These are phyloP conservation scores for Nemania sp. DNA, from an alignment of 2,329 filamentous ascomycete species.

Conservation along the genomic window DNA sequence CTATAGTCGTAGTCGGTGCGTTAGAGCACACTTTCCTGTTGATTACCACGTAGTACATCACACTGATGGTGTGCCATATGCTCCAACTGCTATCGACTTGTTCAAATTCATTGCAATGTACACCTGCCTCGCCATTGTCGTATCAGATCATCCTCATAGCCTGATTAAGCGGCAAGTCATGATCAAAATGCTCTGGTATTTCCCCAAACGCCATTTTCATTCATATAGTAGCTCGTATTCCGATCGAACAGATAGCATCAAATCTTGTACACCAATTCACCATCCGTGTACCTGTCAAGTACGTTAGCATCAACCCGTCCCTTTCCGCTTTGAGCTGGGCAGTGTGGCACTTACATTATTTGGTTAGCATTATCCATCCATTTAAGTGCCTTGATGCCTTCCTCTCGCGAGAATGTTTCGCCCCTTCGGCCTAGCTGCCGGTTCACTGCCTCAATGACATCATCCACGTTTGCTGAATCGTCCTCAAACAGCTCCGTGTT, in stretches of 20 bases:
- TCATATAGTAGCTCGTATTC: constrained; percentile 6
- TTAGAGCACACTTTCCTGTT: background rate
- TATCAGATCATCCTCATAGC: background rate
- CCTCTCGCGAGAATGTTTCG: constrained; percentile 68
- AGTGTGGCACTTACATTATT: constrained; percentile 76
- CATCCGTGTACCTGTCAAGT: constrained; percentile 40
- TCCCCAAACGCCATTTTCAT: constrained; percentile 22
- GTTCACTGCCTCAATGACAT: constrained; percentile 81
- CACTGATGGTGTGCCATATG: background rate
- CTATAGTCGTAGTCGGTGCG: background rate
- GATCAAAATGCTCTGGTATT: background rate
- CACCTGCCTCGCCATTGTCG: background rate
- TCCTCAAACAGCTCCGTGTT: constrained; percentile 83
- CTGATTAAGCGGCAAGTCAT: constrained; percentile 6
- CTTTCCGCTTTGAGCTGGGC: background rate
- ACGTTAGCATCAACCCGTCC: constrained; percentile 27
- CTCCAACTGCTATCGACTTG: background rate
- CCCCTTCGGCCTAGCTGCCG: constrained; percentile 60
- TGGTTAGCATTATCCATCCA: constrained; percentile 83
- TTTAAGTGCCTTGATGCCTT: constrained; percentile 77
- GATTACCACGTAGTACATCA: background rate
- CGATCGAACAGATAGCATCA: constrained; percentile 10
- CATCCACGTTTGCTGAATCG: constrained; percentile 77
- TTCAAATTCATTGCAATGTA: constrained; percentile 1
- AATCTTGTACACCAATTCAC: constrained; percentile 43